Conservation (phyloP, 2,329 filamentous ascomycete species). For the Alternaria hordeiaustralica region DNA sequence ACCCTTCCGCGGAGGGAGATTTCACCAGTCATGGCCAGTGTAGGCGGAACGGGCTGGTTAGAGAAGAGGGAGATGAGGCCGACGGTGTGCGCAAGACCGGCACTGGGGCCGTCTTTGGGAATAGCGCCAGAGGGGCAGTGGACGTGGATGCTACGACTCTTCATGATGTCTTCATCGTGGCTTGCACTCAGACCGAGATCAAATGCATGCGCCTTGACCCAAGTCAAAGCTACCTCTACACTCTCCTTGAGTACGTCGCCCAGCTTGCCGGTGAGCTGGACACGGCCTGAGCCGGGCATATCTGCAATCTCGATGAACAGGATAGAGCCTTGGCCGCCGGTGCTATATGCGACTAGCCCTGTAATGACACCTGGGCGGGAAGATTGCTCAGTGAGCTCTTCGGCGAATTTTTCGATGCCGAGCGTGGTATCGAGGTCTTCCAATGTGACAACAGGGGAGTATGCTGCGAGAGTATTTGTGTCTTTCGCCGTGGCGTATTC, state of each 20-base stretch:
- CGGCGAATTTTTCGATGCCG: constrained; percentile 91
- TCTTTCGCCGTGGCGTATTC: constrained; percentile 93
- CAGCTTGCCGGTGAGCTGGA: constrained; percentile 95
- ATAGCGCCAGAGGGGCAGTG: constrained; percentile 95
- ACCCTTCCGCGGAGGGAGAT: constrained; percentile 84
- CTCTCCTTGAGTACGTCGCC: constrained; percentile 97
- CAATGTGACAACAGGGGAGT: constrained; percentile 75
- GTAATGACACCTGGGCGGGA: constrained; percentile 89
- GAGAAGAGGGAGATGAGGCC: constrained; percentile 90
- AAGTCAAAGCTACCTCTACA: constrained; percentile 93
- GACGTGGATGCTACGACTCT: constrained; percentile 89
- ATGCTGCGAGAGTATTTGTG: constrained; percentile 66
- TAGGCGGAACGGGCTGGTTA: constrained; percentile 83
- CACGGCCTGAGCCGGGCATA: constrained; percentile 90
- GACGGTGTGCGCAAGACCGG: constrained; percentile 92
- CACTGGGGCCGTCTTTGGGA: constrained; percentile 85
- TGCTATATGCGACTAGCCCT: constrained; percentile 91
- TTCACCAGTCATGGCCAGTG: constrained; percentile 91
- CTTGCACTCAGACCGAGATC: constrained; percentile 84
- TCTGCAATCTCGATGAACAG: constrained; percentile 98
- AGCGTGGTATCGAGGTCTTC: constrained; percentile 89
- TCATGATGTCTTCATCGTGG: constrained; percentile 91
- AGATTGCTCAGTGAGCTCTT: constrained; percentile 89
- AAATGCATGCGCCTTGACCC: constrained; percentile 96
- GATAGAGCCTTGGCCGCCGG: constrained; percentile 91